Evolutionary conservation across 208 protist genomes (phyloP), one percentile per base, ranked within the genome.

Genomic region (Zelonia costaricensis): DNA sequence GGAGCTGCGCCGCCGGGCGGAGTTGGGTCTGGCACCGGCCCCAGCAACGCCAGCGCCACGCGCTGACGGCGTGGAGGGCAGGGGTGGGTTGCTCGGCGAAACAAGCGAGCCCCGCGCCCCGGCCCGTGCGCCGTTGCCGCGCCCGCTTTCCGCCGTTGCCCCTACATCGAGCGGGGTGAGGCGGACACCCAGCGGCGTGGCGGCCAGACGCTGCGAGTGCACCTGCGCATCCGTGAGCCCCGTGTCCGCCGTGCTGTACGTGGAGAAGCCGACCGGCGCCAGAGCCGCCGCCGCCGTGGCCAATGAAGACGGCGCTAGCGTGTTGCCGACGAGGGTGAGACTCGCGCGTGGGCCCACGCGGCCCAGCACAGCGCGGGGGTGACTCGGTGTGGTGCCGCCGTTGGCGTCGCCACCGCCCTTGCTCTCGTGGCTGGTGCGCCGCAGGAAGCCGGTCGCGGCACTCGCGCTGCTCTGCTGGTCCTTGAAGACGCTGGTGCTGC

Each of bases 191-290:
- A 65, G 66, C 28, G 66, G 57, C 2, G 58, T 47, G 16, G 71
- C 40, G 4, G 58, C 49, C 27, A 70, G 43, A 25, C 51, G 42
- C 28, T 62, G 49, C 35, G 60, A 40, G 30, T 38, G 52, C 33
- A 59, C 25, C 40, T 64, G 60, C 33, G 46, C 52, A 20, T 68
- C 55, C 9, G 47, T 60, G 20, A 52, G 18, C 23, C 28, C 73
- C 52, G 45, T 22, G 15, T 65, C 54, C n/a, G 60, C 52, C n/a
- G 40, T 0, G 31, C 36, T 42, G 68, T 86, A 86, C 31, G 84
- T 82, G n/a, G 84, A 85, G 45, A 84, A 85, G 38, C 49, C 55
- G 28, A 69, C 42, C 2, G 69, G 39, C 25, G 60, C 42, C 16
- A 51, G 20, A 0, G 51, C 13, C 8, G 8, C 13, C 15, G 67